Base-by-base conservation (phyloP, 352 stramenopile species). In the Pythium pyrilobum region DNA sequence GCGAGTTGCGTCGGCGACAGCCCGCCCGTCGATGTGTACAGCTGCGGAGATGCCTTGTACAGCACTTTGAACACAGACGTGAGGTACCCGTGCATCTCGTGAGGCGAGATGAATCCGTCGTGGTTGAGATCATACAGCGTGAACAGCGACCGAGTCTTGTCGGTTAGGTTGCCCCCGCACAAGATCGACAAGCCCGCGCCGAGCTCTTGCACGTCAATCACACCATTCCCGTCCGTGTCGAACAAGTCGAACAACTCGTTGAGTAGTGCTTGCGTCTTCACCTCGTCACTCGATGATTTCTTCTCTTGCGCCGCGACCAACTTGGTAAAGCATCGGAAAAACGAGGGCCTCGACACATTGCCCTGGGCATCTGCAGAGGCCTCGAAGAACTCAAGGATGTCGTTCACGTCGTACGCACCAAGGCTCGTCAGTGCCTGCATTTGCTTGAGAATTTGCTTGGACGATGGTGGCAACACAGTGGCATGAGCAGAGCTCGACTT, bases 351-450 rank as follows among this genome's bases (percentile, higher is more conserved):
- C 2, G 72, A 74, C 5, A 95, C 39, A 37, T 74, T 83, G n/a
- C 80, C 80, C 11, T 80, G 46, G 6, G 53, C 38, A 40, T 91
- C 78, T 1, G 85, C 76, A 0, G 75, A 88, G 15, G 80, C 68
- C 63, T 80, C 66, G 50, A 95, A 95, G 48, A 91, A 92, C 58
- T 91, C 77, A 42, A 93, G 87, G 53, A 95, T 88, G 51, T 95
- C 85, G 54, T 89, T 87, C 20, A 92, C 77, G 15, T 92, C 81
- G 52, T 92, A 95, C 23, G 79, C 68, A 12, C 73, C 68, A 10
- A 95, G 68, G 43, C 89, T 91, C 3, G 82, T 91, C n/a, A 92
- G 57, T 36, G 77, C 48, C 40, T 86, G 86, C 78, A 91, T 90
- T 39, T 90, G 74, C 38, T 75, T 74, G 5, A 94, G 66, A 16